These are phyloP conservation scores for Eimeria zaria DNA, from an alignment of 169 alveolate genomes.

Conservation along the genomic window DNA sequence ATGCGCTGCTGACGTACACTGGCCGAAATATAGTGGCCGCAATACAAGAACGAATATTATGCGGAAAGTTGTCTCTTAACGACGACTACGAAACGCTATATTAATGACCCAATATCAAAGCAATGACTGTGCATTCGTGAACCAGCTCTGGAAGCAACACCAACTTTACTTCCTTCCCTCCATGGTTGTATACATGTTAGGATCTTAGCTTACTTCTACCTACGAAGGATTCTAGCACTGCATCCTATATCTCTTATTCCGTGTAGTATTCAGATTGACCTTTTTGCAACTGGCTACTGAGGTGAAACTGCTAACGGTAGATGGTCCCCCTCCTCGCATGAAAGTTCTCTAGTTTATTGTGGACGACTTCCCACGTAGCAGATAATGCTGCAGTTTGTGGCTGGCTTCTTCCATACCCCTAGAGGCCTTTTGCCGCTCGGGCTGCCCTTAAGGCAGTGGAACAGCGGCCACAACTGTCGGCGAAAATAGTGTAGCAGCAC, in stretches of 20 bases:
- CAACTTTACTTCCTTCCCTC: not conserved
- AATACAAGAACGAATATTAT: not conserved
- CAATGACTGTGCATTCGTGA: not conserved
- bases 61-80: not conserved
- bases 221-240: not conserved
- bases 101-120: not conserved
- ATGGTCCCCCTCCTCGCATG: too few species aligned
- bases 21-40: not conserved
- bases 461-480: slow-evolving; percentile 77
- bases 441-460: slow-evolving; percentile 51
- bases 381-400: too few species aligned
- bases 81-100: not conserved
- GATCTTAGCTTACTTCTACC: not conserved
- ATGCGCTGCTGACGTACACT: not conserved
- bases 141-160: not conserved
- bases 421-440: slow-evolving; percentile 29
- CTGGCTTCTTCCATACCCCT: not conserved
- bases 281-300: not conserved
- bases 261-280: too few species aligned
- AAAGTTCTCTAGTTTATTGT: not conserved
- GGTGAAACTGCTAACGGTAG: too few species aligned
- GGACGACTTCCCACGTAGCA: not conserved
- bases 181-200: not conserved
- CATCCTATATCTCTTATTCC: not conserved
- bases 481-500: slow-evolving; percentile 83